Evolutionary conservation across 2,329 filamentous ascomycete species (phyloP).

Genomic region (Tolypocladium cylindrosporum): DNA sequence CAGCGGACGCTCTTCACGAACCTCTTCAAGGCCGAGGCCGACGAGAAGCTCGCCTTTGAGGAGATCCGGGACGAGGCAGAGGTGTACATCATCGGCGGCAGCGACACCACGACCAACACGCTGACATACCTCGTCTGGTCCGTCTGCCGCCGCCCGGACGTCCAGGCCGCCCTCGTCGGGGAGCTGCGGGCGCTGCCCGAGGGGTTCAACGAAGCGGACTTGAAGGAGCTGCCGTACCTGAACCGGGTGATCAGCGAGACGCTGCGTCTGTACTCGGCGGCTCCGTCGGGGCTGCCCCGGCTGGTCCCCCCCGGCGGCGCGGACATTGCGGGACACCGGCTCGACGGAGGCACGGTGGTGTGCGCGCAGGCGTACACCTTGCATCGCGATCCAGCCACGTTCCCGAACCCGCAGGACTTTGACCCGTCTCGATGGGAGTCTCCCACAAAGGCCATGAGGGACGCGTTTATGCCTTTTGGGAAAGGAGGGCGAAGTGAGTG

Average conservation of each 20-base stretch:
- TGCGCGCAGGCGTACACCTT: slow-evolving; percentile 33
- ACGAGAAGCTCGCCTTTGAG: slow-evolving; percentile 9
- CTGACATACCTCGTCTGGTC: slow-evolving; percentile 35
- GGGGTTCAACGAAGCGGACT: slow-evolving; percentile 7
- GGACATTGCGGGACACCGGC: slow-evolving; percentile 23
- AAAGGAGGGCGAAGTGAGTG: slow-evolving; percentile 31
- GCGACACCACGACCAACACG: slow-evolving; percentile 37
- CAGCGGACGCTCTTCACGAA: slow-evolving; percentile 25
- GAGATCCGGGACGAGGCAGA: slow-evolving; percentile 15
- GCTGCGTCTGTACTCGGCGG: slow-evolving; percentile 31
- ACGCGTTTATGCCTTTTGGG: slow-evolving; percentile 40
- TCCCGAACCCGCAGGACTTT: slow-evolving; percentile 10
- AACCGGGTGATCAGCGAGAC: slow-evolving; percentile 33
- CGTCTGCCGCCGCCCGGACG: slow-evolving; percentile 17
- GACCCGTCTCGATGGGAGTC: slow-evolving; percentile 27
- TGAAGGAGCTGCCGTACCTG: slow-evolving; percentile 24
- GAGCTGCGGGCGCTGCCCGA: slow-evolving; percentile 24
- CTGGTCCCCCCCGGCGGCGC: slow-evolving; percentile 28
- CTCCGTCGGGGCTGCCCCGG: slow-evolving; percentile 28
- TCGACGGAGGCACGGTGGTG: slow-evolving; percentile 28
- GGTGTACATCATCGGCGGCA: slow-evolving; percentile 35
- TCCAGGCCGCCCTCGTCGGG: slow-evolving; percentile 19
- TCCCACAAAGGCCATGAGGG: slow-evolving; percentile 28
- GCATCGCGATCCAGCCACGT: slow-evolving; percentile 29
- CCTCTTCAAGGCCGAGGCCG: slow-evolving; percentile 22